Conservation (phyloP, 257 asterid genomes). For the Prunella vulgaris region DNA sequence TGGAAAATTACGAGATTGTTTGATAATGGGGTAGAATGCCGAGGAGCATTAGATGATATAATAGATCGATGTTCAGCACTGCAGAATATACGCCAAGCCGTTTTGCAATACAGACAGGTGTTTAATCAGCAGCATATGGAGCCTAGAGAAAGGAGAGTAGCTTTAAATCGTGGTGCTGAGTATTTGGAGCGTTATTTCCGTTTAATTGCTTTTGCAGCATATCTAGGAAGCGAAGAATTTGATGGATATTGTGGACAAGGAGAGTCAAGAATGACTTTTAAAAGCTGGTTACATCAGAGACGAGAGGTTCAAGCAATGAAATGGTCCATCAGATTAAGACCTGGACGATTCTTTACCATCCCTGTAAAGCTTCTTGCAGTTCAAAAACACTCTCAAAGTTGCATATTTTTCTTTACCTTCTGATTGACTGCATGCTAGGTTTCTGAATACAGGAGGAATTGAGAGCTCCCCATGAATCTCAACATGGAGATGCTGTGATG, state of each 20-base stretch:
- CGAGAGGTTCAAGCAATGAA: slow-evolving; percentile 98
- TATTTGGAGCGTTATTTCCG: slow-evolving; percentile 96
- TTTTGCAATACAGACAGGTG: slow-evolving; percentile 79
- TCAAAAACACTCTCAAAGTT: slow-evolving; percentile 19
- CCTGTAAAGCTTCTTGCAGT: slow-evolving; percentile 66
- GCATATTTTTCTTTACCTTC: slow-evolving; percentile 24
- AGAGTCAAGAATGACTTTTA: slow-evolving; percentile 69
- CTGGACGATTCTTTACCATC: slow-evolving; percentile 90
- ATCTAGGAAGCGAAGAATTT: slow-evolving; percentile 94
- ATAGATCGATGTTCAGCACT: slow-evolving; percentile 92
- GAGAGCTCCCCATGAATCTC: slow-evolving; percentile 95
- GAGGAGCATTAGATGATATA: slow-evolving; percentile 88
- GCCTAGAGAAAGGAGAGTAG: slow-evolving; percentile 96
- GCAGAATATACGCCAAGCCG: slow-evolving; percentile 98
- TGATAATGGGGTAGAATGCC: slow-evolving; percentile 96
- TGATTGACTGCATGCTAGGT: slow-evolving; percentile 32
- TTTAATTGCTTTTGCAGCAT: slow-evolving; percentile 97
- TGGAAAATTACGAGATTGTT: slow-evolving; percentile 94
- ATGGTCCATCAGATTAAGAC: slow-evolving; percentile 94
- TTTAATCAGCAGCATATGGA: slow-evolving; percentile 90
- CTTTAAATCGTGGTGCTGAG: slow-evolving; percentile 97
- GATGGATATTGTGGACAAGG: slow-evolving; percentile 95
- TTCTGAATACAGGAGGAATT: slow-evolving; percentile 74
- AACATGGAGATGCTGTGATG: slow-evolving; percentile 99
- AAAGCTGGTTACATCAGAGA: slow-evolving; percentile 85